phyloP scores from a whole-genome alignment of 129 eudicot species.

The Heracleum sosnowskyi region DNA sequence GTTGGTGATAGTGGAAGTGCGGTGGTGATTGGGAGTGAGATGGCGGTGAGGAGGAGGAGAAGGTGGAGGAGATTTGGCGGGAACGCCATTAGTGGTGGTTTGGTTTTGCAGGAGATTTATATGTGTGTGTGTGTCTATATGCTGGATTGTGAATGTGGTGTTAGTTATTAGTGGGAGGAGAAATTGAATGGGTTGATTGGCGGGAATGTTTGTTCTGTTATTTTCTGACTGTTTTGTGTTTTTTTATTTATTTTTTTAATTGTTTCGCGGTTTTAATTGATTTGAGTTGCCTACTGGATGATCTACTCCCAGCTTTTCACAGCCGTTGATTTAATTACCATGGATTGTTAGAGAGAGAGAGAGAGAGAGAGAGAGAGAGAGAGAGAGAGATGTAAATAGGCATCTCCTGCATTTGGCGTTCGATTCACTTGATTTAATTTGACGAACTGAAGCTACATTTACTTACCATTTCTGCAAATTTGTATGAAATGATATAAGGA shows the following conservation, averaged over 20 bases:
- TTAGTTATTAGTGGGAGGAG: background rate
- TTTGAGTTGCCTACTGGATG: background rate
- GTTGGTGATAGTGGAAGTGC: background rate
- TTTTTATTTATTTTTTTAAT: background rate
- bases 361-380: too few relatives aligned
- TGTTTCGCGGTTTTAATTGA: background rate
- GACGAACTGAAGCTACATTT: too few relatives aligned
- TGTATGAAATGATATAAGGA: too few relatives aligned
- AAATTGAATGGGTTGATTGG: background rate
- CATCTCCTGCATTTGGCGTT: too few relatives aligned
- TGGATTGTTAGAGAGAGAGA: too few relatives aligned
- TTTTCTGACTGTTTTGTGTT: background rate
- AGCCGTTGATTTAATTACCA: background rate
- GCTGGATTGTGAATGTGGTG: background rate
- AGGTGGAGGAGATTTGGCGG: background rate
- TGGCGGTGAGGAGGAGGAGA: background rate
- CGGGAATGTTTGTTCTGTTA: background rate
- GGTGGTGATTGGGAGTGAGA: conserved; percentile 8
- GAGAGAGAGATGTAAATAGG: too few relatives aligned
- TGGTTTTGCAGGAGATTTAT: background rate
- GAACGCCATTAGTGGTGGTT: conserved; percentile 2
- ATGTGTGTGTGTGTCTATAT: background rate
- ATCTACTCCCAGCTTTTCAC: background rate
- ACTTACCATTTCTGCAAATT: too few relatives aligned
- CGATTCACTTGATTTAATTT: too few relatives aligned